Conservation (phyloP, 805 yeast genomes). For the Saccharomyces mikatae region DNA sequence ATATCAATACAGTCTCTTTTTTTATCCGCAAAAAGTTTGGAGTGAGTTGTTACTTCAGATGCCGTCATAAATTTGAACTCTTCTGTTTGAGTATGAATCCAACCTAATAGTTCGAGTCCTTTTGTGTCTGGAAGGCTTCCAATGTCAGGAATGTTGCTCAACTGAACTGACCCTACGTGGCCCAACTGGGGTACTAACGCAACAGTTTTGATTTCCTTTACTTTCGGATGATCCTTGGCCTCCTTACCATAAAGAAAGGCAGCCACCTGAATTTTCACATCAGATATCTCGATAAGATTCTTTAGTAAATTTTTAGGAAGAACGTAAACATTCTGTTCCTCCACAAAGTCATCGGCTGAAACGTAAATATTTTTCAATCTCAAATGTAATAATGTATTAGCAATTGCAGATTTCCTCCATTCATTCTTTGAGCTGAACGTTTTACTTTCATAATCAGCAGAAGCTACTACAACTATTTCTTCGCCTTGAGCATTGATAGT, state of each 20-base stretch:
- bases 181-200: constrained; percentile 88
- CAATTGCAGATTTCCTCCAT: constrained; percentile 84
- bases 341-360: constrained; percentile 56
- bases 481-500: constrained; percentile 93
- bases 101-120: constrained; percentile 76
- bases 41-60: constrained; percentile 57
- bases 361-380: constrained; percentile 71
- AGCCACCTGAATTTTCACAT: constrained; percentile 72
- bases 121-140: constrained; percentile 32
- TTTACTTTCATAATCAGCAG: constrained; percentile 80
- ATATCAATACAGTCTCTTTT: constrained; percentile 44
- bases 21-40: constrained; percentile 31
- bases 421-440: constrained; percentile 76
- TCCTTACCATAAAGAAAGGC: constrained; percentile 76
- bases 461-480: constrained; percentile 88
- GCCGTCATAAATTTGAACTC: constrained; percentile 60
- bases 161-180: constrained; percentile 51
- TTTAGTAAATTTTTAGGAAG: constrained; percentile 75
- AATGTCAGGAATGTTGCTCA: constrained; percentile 35
- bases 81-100: constrained; percentile 84
- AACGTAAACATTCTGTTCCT: constrained; percentile 55
- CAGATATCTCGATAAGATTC: constrained; percentile 73
- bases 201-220: constrained; percentile 70
- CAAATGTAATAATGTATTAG: constrained; percentile 62
- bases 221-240: constrained; percentile 59